Percentiles rank a stretch among this genome's conserved stretches.
Evolutionary conservation across 2,329 filamentous ascomycete species (phyloP).

Genomic region (Epichloe brachyelytri): DNA sequence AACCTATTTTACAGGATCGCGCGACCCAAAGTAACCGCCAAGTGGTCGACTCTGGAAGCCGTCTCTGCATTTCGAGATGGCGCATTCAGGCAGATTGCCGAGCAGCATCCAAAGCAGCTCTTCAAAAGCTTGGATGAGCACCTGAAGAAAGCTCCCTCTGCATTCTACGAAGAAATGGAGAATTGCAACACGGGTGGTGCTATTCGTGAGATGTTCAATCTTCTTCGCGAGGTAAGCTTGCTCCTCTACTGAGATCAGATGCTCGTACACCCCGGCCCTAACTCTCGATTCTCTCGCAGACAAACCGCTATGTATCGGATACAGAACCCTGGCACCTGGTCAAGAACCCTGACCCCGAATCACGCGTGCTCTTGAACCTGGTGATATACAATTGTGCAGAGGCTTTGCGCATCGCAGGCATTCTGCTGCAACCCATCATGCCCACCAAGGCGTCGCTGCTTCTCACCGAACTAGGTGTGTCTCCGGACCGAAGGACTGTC

Average conservation of each 20-base stretch:
- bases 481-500: constrained; percentile 45
- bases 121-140: constrained; percentile 16
- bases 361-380: constrained; percentile 34
- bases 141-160: constrained; percentile 9
- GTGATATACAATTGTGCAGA: constrained; percentile 63
- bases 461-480: constrained; percentile 68
- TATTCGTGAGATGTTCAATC: constrained; percentile 49
- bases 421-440: constrained; percentile 85
- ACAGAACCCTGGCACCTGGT: constrained; percentile 55
- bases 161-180: constrained; percentile 44
- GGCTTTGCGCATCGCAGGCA: constrained; percentile 63
- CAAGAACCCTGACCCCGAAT: constrained; percentile 21
- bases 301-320: constrained; percentile 39
- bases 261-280: no score
- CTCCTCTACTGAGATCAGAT: no score
- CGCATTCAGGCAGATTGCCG: constrained; percentile 10
- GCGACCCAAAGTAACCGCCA: constrained; percentile 37
- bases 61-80: constrained; percentile 26
- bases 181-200: constrained; percentile 51
- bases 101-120: background rate
- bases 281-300: constrained; percentile 12
- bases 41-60: constrained; percentile 52
- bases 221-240: constrained; percentile 42
- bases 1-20: constrained; percentile 66
- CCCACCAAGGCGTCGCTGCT: constrained; percentile 60